Base-by-base conservation (phyloP, 257 asterid species). In the Apocynum venetum region DNA sequence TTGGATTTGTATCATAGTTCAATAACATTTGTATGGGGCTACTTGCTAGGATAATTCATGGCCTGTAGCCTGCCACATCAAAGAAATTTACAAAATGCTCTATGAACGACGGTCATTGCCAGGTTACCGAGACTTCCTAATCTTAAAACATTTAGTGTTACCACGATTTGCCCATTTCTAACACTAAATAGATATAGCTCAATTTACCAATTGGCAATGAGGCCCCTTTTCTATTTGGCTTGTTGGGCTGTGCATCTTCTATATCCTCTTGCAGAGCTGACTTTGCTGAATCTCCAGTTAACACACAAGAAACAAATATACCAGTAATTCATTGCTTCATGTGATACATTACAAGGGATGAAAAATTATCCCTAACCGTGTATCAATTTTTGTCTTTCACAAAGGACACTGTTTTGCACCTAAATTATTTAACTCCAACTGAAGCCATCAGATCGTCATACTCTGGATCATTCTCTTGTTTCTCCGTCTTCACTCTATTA, bases 391-490 rank as follows among this genome's bases (percentile, higher is more conserved):
- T 6, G 73, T 43, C 72, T 68, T 20, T 17, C 47, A 43, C 36
- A 67, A 41, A 7, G 20, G 35, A 17, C 4, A 17, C 1, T 41
- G 6, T 15, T 67, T 67, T 7, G 51, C 35, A 66, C 49, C 71
- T 40, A 74, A 78, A 80, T 92, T 86, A 89, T 75, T 92, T 83
- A 44, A 91, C 97, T 77, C 97, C 93, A 13, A 90, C 96, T 38
- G 97, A 94, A 51, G 93, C 94, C 96, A 94, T 90, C 83, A 94
- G 83, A 78, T 90, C 94, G 46, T 90, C 96, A 13, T 91, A 94
- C 86, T 94, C 97, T 48, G 97, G 90, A 82, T 89, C 97, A 77
- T 47, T 89, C 81, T 90, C 96, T 77, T 81, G 80, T 14, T 81
- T 85, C 64, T 74, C 92, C 70, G 44, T 77, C 81, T 82, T 88